Evolutionary conservation across 2,329 filamentous ascomycete species (phyloP), one percentile per base, ranked within the genome.

Genomic region (Epichloe coenophiala): DNA sequence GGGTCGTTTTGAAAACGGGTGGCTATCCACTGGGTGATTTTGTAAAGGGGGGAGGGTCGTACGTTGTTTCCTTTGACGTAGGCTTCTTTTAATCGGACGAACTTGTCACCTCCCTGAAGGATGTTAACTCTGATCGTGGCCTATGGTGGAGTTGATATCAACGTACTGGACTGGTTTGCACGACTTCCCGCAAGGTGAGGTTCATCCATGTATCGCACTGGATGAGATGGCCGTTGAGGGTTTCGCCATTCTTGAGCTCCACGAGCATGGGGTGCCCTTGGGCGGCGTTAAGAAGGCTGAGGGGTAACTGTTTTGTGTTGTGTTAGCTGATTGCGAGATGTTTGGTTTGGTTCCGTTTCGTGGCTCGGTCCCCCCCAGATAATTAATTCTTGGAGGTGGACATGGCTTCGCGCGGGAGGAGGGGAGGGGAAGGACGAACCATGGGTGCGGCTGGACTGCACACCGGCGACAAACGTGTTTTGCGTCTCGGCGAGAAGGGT

Each of bases 181-280:
- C 88, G 21, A 98, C 94, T 68, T 97, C 93, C 69, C 93, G 95
- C 58, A 98, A 72, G 2, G 91, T 97, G 60, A 98, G 74, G 72
- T 98, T 98, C 93, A 98, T 98, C 89, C 93, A 98, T 46, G 91
- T 98, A 68, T 98, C 93, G 81, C 91, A 98, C 68, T 85, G 88
- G 67, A 96, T 86, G 53, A 98, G 76, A 64, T 96, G 89, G 56
- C 93, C 93, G 71, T 97, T 98, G 54, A 98, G 79, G 0, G 93
- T 97, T 71, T 98, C 90, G 71, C 90, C 90, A 64, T 91, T 95
- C 76, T 96, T 96, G 58, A 96, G 84, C 74, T 96, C 90, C 58
- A 96, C 90, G 51, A 95, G 84, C 86, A 96, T 97, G 4, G 93
- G 91, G 67, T 96, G 88, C 77, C 93, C 93, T 75, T 96, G 90